Evolutionary conservation across 768 basidiomycete genomes (phyloP).

Genomic region (Leccinellum luteum): DNA sequence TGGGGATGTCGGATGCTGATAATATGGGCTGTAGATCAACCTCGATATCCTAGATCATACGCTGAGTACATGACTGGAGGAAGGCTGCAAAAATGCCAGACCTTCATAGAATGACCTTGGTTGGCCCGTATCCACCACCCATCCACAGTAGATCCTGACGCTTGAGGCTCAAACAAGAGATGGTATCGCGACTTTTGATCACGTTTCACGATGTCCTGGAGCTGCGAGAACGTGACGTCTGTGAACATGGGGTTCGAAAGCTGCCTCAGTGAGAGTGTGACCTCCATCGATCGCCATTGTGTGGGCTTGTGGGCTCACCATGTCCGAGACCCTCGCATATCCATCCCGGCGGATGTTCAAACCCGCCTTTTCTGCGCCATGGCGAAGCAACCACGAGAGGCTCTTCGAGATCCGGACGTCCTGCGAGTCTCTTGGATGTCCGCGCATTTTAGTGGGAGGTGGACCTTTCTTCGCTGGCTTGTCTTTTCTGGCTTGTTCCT

Average conservation of each 20-base stretch:
- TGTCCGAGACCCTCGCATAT: constrained; percentile 75
- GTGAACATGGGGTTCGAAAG: constrained; percentile 68
- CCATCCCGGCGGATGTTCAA: constrained; percentile 80
- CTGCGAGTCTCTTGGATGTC: constrained; percentile 59
- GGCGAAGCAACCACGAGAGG: constrained; percentile 87
- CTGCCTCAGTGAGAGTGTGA: constrained; percentile 41
- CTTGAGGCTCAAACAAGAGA: constrained; percentile 50
- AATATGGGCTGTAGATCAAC: constrained; percentile 62
- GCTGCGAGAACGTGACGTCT: constrained; percentile 47
- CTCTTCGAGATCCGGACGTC: constrained; percentile 80
- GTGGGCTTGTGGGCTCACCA: constrained; percentile 55
- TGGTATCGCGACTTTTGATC: constrained; percentile 70
- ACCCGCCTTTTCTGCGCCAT: constrained; percentile 77
- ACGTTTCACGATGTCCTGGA: constrained; percentile 62
- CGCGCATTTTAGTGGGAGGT: constrained; percentile 47
- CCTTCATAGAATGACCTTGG: constrained; percentile 87
- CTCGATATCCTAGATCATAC: constrained; percentile 52
- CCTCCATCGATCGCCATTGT: not conserved
- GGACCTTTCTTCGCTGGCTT: constrained; percentile 11
- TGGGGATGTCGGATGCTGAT: constrained; percentile 60
- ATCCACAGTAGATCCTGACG: constrained; percentile 29
- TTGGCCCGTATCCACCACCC: constrained; percentile 90
- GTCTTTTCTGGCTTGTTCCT: constrained; percentile 4
- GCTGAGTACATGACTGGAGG: not conserved
- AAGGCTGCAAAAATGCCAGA: constrained; percentile 25